These are phyloP conservation scores for Avena insularis DNA, from an alignment of 176 grass and related monocot genomes.

Conservation along the genomic window DNA sequence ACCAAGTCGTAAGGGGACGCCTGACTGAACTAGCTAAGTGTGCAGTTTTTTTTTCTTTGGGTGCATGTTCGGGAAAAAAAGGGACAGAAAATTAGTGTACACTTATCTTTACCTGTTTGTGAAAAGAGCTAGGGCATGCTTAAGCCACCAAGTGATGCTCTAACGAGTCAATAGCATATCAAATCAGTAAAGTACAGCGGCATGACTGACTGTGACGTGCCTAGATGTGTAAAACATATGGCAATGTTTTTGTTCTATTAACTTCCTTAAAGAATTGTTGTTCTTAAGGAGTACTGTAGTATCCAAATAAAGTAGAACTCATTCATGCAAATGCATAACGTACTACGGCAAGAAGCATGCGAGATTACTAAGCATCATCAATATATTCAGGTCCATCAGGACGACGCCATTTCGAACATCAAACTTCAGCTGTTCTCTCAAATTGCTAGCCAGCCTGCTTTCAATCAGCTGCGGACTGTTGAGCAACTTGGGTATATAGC, in stretches of 20 bases:
- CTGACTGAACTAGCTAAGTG: neutral
- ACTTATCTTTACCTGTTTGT: neutral
- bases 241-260: neutral
- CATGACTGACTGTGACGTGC: neutral
- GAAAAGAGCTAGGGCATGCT: slow-evolving; percentile 16
- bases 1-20: neutral
- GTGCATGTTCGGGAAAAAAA: neutral
- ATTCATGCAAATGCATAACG: neutral
- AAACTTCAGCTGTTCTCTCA: slow-evolving; percentile 78
- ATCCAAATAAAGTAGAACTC: slow-evolving; percentile 11
- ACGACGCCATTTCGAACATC: slow-evolving; percentile 71
- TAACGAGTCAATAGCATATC: neutral
- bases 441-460: slow-evolving; percentile 82
- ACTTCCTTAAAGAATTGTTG: neutral
- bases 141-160: slow-evolving; percentile 1
- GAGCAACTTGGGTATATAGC: slow-evolving; percentile 97
- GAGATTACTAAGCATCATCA: slow-evolving; percentile 40
- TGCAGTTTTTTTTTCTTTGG: neutral
- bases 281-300: neutral
- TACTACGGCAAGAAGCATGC: slow-evolving; percentile 8
- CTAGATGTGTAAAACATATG: neutral
- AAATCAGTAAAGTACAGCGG: neutral
- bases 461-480: slow-evolving; percentile 81
- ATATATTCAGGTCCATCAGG: slow-evolving; percentile 76
- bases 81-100: neutral